Evolutionary conservation across 2,329 filamentous ascomycete species (phyloP), one percentile per base, ranked within the genome.

Genomic region (Plenodomus tracheiphilus): DNA sequence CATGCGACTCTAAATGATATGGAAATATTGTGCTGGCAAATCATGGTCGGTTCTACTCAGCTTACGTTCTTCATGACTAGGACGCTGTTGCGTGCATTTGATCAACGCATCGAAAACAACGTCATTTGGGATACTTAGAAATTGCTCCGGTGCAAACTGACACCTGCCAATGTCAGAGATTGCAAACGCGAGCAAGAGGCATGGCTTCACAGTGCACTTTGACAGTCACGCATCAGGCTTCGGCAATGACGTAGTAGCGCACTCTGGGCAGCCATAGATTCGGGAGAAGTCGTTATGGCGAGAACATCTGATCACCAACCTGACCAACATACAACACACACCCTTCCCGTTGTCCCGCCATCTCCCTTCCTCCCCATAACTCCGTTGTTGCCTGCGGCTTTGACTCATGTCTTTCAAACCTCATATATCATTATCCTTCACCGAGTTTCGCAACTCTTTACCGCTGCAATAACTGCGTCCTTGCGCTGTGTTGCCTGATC

Each of bases 361-460:
- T 42, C 43, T 49, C 35, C 39, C 38, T 40, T 16, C n/a, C 18
- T 35, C 25, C 34, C 25, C 19, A 37, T 18, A 52, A 28, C 21
- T 54, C 39, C 37, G 46, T 49, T 32, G 11, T 32, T 53, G 52
- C 55, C 49, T 46, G 45, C 49, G 47, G 46, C 59, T 64, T 51
- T 64, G 61, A 69, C 62, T 67, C 68, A 71, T 71, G 69, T 71
- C 66, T 64, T 54, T 64, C 54, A 60, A 57, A 64, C 58, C 50
- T 53, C 52, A 53, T 45, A 50, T 61, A 46, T 58, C 61, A 55
- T 53, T 46, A 50, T 54, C 49, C 22, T 65, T 61, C 15, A 62
- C 61, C 47, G 59, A 65, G 41, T 69, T 63, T 47, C 61, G 49
- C 53, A 62, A 68, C 46, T 58, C 62, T 11, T 58, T 69, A 34